Evolutionary conservation across 345 rosid species (phyloP), one percentile per base, ranked within the genome.

Genomic region (Anacardium occidentale): DNA sequence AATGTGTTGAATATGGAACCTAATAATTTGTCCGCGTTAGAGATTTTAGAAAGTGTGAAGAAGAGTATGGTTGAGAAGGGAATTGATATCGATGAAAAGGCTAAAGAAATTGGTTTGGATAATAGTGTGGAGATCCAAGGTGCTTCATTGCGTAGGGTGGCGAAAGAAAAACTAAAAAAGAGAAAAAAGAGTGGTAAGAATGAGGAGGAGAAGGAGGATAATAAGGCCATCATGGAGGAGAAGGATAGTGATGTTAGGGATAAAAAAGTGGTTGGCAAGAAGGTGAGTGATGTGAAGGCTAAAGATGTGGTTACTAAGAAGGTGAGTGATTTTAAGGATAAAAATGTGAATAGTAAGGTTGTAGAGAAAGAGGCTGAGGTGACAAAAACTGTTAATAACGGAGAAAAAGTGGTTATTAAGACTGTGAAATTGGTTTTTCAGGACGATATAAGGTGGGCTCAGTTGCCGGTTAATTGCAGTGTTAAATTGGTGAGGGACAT

Each of bases 401-500:
- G 85, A 79, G 90, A 84, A 74, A 82, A 84, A 26, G 79, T 74
- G 8, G 81, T 90, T 59, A 78, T 91, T 1, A 88, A 84, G 87
- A 89, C 91, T 3, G 91, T 86, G 78, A 95, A 95, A 83, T 74
- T 95, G 84, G 96, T 93, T 40, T 79, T 88, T 54, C 96, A 94
- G 70, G 98, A 95, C 72, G 99, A 95, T 76, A 95, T 93, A 61
- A 88, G 99, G 77, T 83, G 89, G 90, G 98, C 99, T 5, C 96
- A 91, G 48, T 70, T 95, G 62, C 98, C 94, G 0, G 10, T 77
- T 66, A 90, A 85, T 77, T 91, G 96, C 64, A 79, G 72, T 70
- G 74, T 95, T 76, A 78, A 77, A 57, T 78, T 95, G 80, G 81
- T 93, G 81, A 84, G 94, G 74, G 98, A 95, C 53, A 82, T 95